Evolutionary conservation across 805 yeast species (phyloP), one percentile per base, ranked within the genome.

Genomic region (Candida takata): DNA sequence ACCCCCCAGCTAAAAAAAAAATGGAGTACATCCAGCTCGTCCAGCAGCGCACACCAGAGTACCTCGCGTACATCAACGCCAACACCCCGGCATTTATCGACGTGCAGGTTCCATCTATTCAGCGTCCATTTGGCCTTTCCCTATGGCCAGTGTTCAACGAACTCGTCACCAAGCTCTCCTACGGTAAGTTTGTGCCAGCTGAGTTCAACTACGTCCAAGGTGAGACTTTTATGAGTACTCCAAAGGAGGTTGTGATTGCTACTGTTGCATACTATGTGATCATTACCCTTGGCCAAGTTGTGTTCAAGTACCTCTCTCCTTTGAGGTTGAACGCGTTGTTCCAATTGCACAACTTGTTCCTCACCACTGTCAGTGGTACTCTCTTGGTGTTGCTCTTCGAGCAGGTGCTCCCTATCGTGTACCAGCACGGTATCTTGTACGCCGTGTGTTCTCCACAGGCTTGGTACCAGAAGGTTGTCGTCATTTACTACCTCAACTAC

Each of bases 401-500:
- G 66, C 97, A 92, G 65, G 61, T 88, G 46, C 55, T 84, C 33
- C 97, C 97, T 27, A 78, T 84, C 52, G 61, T 87, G 44, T 67
- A 64, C 49, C 57, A 69, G 43, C 74, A 88, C 54, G 97, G 97
- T 11, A 36, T 90, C 13, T 80, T 82, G 60, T 86, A 74, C 55
- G 84, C 95, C 34, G 79, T 90, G 54, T 92, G 97, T 64, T 63
- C 76, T 61, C 60, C 66, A 44, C 70, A 72, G 33, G 80, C 95
- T 9, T 90, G 88, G 82, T 80, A 95, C 29, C 84, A 81, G 46
- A 78, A 78, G 52, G 71, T 90, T 59, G 90, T 85, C 44, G 71
- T 84, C 20, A 63, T 90, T 46, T 90, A 92, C 66, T 90, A 88
- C 67, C 67, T 90, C 64, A 90, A 88, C 68, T 90, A 88, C 65